These are phyloP conservation scores for Aureobasidium sp. DNA, from an alignment of 2,329 filamentous ascomycete species.

Conservation along the genomic window DNA sequence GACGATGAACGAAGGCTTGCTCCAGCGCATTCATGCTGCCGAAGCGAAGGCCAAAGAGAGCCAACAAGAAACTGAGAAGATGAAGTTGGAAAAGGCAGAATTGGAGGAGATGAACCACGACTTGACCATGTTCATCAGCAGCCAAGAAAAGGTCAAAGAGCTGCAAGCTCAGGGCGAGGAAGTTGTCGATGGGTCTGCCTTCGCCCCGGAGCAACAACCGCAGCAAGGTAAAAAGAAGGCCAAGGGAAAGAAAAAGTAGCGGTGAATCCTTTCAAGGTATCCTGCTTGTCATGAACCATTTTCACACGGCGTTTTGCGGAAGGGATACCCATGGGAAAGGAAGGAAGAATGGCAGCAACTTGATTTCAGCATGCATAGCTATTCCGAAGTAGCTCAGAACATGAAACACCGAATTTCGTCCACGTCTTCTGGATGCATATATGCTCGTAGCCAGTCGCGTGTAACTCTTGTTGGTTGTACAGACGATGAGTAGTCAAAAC, in stretches of 20 bases:
- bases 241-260: slow-evolving; percentile 37
- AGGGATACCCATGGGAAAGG: slow-evolving; percentile 1
- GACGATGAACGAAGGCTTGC: slow-evolving; percentile 68
- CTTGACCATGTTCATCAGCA: slow-evolving; percentile 78
- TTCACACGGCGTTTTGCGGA: slow-evolving; percentile 6
- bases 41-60: slow-evolving; percentile 52
- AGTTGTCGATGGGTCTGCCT: slow-evolving; percentile 56
- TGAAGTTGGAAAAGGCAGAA: slow-evolving; percentile 56
- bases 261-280: not conserved
- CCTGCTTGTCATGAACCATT: not conserved
- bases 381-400: not conserved
- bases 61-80: slow-evolving; percentile 38
- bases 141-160: slow-evolving; percentile 70
- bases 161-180: slow-evolving; percentile 58
- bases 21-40: slow-evolving; percentile 72
- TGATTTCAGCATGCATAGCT: slow-evolving; percentile 4
- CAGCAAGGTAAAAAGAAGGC: slow-evolving; percentile 37
- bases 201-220: slow-evolving; percentile 49
- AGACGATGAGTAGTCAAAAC: not conserved
- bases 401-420: not conserved
- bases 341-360: not conserved
- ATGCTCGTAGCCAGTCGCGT: slow-evolving; percentile 2
- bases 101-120: slow-evolving; percentile 82
- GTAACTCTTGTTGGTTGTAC: slow-evolving; percentile 8
- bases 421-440: not conserved